A percentile compares a stretch with the other conserved stretches of the same genome.
Evolutionary conservation across 345 rosid genomes (phyloP).

Genomic region (Salix exigua): DNA sequence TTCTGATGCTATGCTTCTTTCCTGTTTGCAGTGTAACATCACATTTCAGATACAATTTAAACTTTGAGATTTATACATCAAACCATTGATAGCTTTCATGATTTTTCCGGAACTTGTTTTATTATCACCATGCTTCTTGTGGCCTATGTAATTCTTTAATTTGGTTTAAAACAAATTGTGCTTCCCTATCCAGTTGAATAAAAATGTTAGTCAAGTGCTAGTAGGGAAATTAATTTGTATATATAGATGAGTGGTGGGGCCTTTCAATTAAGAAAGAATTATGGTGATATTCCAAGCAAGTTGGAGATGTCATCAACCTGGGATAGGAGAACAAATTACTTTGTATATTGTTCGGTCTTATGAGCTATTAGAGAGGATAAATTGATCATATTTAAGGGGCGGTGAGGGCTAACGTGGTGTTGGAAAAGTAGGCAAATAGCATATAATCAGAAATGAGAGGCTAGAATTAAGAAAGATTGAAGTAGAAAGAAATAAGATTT

Average conservation of each 20-base stretch:
- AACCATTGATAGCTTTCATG: neutral
- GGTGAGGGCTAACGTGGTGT: neutral
- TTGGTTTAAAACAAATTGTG: neutral
- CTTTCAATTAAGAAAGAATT: neutral
- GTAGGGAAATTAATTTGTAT: neutral
- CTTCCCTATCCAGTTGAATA: neutral
- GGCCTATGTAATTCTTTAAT: neutral
- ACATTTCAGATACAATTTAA: neutral
- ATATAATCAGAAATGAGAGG: neutral
- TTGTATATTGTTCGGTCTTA: neutral
- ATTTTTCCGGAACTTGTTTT: neutral
- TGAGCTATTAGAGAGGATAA: neutral
- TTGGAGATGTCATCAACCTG: neutral
- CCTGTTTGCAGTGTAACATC: neutral
- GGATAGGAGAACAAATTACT: neutral
- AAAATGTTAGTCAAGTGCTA: neutral
- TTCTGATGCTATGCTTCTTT: neutral
- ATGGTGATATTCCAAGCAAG: neutral
- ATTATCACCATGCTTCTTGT: neutral
- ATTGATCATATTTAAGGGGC: neutral
- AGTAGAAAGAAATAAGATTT: neutral
- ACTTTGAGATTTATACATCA: neutral
- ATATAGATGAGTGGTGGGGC: neutral
- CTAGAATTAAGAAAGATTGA: neutral
- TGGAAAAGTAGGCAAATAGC: neutral